Evolutionary conservation across 1,139 yeast genomes (phyloP).

Genomic region (Wickerhamiella infanticola): DNA sequence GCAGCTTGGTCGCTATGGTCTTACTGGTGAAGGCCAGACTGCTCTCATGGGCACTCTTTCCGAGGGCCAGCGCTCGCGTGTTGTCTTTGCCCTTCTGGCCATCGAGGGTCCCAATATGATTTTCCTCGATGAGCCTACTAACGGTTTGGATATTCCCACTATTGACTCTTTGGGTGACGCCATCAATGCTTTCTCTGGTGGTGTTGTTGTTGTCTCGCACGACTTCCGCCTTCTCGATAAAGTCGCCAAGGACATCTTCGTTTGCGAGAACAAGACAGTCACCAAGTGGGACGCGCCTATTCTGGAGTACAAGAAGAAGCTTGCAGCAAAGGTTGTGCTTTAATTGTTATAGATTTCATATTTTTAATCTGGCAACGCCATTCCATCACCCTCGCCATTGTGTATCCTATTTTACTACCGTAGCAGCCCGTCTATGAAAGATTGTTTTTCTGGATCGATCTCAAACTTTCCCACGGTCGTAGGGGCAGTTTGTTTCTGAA

Average conservation of each 20-base stretch:
- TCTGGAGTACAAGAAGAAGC: constrained; percentile 79
- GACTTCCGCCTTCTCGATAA: constrained; percentile 96
- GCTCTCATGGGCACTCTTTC: constrained; percentile 97
- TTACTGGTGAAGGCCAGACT: constrained; percentile 98
- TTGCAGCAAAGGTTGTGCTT: constrained; percentile 59
- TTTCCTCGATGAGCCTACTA: constrained; percentile 96
- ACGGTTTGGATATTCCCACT: constrained; percentile 96
- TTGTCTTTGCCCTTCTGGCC: constrained; percentile 90
- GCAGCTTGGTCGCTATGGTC: constrained; percentile 95
- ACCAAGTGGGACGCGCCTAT: constrained; percentile 93
- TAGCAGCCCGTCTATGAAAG: constrained; percentile 16
- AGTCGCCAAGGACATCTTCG: constrained; percentile 93
- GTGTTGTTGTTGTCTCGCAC: constrained; percentile 97
- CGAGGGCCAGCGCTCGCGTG: constrained; percentile 98
- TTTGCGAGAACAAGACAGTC: constrained; percentile 87
- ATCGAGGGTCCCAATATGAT: constrained; percentile 90
- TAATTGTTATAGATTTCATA: constrained; percentile 12
- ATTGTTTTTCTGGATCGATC: constrained; percentile 12
- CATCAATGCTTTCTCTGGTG: constrained; percentile 86
- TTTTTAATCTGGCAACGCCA: background rate
- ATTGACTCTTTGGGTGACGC: constrained; percentile 97
- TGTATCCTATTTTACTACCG: constrained; percentile 1
- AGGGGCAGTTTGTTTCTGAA: background rate
- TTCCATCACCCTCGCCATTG: no score
- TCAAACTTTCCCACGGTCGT: background rate